A percentile compares a stretch with the other conserved stretches of the same genome.
Evolutionary conservation across 2,329 filamentous ascomycete species (phyloP).

Genomic region (Clarireedia homoeocarpa): DNA sequence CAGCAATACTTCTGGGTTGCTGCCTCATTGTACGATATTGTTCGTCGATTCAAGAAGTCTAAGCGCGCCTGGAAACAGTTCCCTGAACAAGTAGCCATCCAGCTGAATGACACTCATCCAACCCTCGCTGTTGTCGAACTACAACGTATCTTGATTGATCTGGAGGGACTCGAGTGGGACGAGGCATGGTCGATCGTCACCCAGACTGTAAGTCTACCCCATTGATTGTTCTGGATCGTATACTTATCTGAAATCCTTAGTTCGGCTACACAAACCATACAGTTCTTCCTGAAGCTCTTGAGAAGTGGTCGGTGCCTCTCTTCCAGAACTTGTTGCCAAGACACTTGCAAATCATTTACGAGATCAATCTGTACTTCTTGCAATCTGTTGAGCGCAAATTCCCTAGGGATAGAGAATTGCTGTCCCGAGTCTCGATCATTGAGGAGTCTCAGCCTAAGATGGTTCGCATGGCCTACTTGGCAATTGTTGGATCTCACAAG

Average conservation of each 20-base stretch:
- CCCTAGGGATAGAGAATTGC: constrained; percentile 80
- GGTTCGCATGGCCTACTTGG: constrained; percentile 93
- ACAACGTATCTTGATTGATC: constrained; percentile 82
- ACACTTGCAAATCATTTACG: constrained; percentile 95
- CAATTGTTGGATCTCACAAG: constrained; percentile 96
- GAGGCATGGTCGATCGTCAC: constrained; percentile 79
- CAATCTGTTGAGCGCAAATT: constrained; percentile 85
- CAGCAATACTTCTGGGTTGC: constrained; percentile 99
- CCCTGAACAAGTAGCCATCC: constrained; percentile 89
- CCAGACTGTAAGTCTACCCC: constrained; percentile 44
- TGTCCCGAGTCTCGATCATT: constrained; percentile 87
- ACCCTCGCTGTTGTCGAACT: constrained; percentile 94
- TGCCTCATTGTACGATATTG: constrained; percentile 90
- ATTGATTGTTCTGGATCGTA: background rate
- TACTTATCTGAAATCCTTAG: constrained; percentile 11
- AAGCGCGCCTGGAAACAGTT: constrained; percentile 88
- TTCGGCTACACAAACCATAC: constrained; percentile 99
- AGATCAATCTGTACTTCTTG: constrained; percentile 93
- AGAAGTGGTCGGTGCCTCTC: constrained; percentile 96
- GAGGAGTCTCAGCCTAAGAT: constrained; percentile 96
- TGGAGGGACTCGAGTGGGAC: constrained; percentile 89
- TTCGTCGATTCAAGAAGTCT: constrained; percentile 96
- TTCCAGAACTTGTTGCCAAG: constrained; percentile 88
- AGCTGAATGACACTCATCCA: constrained; percentile 96
- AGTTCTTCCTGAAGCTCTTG: constrained; percentile 88